phyloP scores from a whole-genome alignment of 2,329 filamentous ascomycete genomes.

The Neonectria neomacrospora region DNA sequence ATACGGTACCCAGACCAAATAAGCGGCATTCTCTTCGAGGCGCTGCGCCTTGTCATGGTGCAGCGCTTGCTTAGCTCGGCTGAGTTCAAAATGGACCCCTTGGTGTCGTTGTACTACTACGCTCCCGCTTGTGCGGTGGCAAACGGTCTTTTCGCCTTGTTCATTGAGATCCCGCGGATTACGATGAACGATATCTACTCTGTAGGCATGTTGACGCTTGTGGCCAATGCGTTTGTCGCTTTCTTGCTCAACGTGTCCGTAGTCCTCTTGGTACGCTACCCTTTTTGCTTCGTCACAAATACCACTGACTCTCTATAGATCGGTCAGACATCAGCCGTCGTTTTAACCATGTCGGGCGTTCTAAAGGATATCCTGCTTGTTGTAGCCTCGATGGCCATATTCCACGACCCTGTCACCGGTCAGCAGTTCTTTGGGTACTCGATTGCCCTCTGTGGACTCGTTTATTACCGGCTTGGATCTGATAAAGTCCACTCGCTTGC shows the following conservation, averaged over 20 bases:
- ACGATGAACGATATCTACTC: constrained; percentile 16
- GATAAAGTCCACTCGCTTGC: constrained; percentile 17
- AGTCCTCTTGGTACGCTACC: constrained; percentile 15
- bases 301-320: constrained; percentile 12
- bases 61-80: constrained; percentile 24
- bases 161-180: constrained; percentile 20
- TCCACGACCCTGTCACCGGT: constrained; percentile 21
- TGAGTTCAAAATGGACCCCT: constrained; percentile 27
- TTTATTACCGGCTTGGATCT: constrained; percentile 20
- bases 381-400: constrained; percentile 23
- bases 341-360: constrained; percentile 24
- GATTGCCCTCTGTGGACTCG: constrained; percentile 17
- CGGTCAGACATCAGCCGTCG: constrained; percentile 24
- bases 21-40: constrained; percentile 24
- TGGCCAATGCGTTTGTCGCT: constrained; percentile 23
- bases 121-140: constrained; percentile 18
- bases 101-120: constrained; percentile 26
- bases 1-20: constrained; percentile 15
- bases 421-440: constrained; percentile 28
- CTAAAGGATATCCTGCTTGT: constrained; percentile 25
- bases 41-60: constrained; percentile 25
- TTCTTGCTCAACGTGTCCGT: constrained; percentile 28
- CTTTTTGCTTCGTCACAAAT: too few species aligned
- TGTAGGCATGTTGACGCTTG: constrained; percentile 10
- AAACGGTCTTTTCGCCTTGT: constrained; percentile 21